These are phyloP conservation scores for Scytalidium sp. DNA, from an alignment of 2,329 filamentous ascomycete species.

Conservation along the genomic window DNA sequence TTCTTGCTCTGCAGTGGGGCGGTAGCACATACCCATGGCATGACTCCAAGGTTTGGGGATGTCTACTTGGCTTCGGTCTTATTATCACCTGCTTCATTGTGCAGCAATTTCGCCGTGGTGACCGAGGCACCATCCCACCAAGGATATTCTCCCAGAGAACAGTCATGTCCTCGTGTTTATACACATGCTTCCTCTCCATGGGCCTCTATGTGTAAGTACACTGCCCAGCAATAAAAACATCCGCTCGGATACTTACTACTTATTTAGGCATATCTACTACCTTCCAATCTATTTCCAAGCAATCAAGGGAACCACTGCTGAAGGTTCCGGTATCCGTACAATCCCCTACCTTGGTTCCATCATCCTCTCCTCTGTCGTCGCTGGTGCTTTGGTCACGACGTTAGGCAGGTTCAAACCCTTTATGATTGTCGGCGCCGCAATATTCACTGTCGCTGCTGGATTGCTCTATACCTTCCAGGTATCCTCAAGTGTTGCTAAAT, in stretches of 20 bases:
- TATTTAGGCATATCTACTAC: constrained; percentile 52
- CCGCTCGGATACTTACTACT: constrained; percentile 6
- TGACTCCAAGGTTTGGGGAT: constrained; percentile 38
- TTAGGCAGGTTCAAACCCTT: constrained; percentile 41
- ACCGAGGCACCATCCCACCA: constrained; percentile 47
- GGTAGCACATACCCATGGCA: constrained; percentile 34
- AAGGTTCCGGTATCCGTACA: constrained; percentile 36
- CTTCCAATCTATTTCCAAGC: constrained; percentile 51
- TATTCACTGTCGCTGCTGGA: constrained; percentile 42
- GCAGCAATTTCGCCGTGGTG: constrained; percentile 40
- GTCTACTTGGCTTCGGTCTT: constrained; percentile 36
- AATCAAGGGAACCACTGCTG: constrained; percentile 37
- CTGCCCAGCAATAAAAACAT: constrained; percentile 31
- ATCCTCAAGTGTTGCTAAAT: constrained; percentile 40
- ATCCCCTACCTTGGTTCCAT: constrained; percentile 43
- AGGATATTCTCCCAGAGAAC: constrained; percentile 38
- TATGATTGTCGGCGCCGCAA: constrained; percentile 40
- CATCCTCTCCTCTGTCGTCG: constrained; percentile 37
- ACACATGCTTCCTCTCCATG: constrained; percentile 31
- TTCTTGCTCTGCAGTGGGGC: constrained; percentile 44
- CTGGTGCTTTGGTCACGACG: constrained; percentile 35
- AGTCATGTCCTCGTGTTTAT: constrained; percentile 31
- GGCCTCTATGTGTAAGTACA: constrained; percentile 23
- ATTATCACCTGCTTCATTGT: constrained; percentile 33
- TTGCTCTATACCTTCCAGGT: constrained; percentile 37